Conservation (phyloP, 805 yeast species). For the Nakazawaea siamensis region DNA sequence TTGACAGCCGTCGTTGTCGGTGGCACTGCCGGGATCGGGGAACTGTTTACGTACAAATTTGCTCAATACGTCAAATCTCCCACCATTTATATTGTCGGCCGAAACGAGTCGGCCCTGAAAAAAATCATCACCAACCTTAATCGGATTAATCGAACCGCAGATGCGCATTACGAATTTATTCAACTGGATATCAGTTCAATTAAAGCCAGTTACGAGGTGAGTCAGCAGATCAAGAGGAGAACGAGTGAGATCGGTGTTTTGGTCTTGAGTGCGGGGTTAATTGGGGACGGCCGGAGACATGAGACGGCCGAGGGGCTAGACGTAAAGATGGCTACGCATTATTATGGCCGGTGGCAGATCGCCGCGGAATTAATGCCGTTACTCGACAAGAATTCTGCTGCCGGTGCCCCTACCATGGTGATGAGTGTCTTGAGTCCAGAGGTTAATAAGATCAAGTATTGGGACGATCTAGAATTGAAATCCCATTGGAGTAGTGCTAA, state of each 20-base stretch:
- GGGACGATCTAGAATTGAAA: slow-evolving; percentile 18
- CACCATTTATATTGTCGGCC: slow-evolving; percentile 18
- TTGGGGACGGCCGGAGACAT: slow-evolving; percentile 24
- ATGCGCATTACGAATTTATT: slow-evolving; percentile 12
- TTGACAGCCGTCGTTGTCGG: slow-evolving; percentile 17
- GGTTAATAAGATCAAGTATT: slow-evolving; percentile 12
- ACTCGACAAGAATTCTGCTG: slow-evolving; percentile 13
- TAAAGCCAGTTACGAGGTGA: slow-evolving; percentile 8
- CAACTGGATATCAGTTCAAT: slow-evolving; percentile 2
- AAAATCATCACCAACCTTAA: slow-evolving; percentile 13
- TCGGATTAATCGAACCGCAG: slow-evolving; percentile 12
- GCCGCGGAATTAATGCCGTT: slow-evolving; percentile 15
- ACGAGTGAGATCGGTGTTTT: slow-evolving; percentile 12
- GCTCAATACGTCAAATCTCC: slow-evolving; percentile 16
- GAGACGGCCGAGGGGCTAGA: slow-evolving; percentile 20
- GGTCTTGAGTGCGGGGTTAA: slow-evolving; percentile 15
- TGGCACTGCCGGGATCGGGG: slow-evolving; percentile 21
- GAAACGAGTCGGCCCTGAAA: slow-evolving; percentile 16
- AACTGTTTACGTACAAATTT: slow-evolving; percentile 16
- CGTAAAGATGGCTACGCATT: slow-evolving; percentile 16
- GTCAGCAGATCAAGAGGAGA: slow-evolving; percentile 2
- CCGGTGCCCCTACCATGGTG: slow-evolving; percentile 16
- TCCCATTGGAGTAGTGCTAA: slow-evolving; percentile 11
- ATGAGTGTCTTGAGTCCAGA: slow-evolving; percentile 18
- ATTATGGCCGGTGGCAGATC: slow-evolving; percentile 19